Conservation (phyloP, 805 yeast species). For the Teunomyces aglyptinius region DNA sequence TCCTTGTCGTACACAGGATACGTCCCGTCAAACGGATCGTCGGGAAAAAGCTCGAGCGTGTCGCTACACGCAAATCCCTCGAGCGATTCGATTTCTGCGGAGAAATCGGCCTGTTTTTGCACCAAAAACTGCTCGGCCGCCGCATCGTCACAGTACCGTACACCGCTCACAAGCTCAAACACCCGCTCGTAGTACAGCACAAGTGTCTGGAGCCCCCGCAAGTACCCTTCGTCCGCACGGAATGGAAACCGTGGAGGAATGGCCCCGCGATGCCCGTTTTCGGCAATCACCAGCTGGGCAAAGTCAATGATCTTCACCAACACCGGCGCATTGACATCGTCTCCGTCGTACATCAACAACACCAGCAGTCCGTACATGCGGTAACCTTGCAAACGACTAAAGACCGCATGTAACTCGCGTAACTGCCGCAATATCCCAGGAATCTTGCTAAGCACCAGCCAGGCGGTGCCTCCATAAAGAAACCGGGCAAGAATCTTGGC, state of each 20-base stretch:
- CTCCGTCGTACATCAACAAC: constrained; percentile 85
- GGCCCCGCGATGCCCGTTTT: constrained; percentile 36
- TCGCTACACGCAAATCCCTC: constrained; percentile 19
- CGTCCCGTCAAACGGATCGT: not conserved
- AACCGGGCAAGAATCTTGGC: constrained; percentile 71
- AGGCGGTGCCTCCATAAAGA: constrained; percentile 69
- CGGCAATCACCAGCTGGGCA: constrained; percentile 85
- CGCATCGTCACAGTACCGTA: constrained; percentile 24
- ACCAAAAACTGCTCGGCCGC: constrained; percentile 15
- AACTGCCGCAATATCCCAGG: constrained; percentile 64
- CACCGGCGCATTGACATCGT: constrained; percentile 16
- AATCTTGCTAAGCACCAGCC: constrained; percentile 63
- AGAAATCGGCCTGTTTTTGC: constrained; percentile 13
- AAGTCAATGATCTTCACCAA: constrained; percentile 85
- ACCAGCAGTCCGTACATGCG: constrained; percentile 90
- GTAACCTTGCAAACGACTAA: constrained; percentile 63
- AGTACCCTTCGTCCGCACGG: constrained; percentile 75
- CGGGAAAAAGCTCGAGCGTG: not conserved
- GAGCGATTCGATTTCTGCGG: constrained; percentile 28
- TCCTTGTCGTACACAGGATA: not conserved
- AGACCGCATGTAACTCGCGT: constrained; percentile 54
- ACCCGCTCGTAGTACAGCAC: constrained; percentile 62
- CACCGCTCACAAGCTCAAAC: constrained; percentile 54
- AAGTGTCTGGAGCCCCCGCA: constrained; percentile 77
- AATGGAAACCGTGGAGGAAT: constrained; percentile 72